phyloP scores from a whole-genome alignment of 176 grass and related monocot genomes.

The Zizania latifolia region DNA sequence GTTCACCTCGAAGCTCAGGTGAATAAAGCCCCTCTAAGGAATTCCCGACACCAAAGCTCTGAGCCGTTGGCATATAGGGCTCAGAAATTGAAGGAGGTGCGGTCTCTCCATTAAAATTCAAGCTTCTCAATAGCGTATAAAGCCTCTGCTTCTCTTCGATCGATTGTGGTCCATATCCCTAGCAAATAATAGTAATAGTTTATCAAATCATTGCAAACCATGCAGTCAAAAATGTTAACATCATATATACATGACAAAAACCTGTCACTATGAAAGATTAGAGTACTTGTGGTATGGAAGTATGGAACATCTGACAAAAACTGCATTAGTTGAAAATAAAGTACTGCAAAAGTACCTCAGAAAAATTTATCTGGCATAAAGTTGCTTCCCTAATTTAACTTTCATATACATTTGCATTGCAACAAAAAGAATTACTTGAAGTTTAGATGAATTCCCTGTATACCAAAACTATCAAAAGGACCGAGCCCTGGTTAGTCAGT shows the following conservation, averaged over 20 bases:
- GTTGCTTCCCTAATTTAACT: no score
- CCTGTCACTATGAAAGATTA: background rate
- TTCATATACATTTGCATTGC: background rate
- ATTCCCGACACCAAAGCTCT: constrained; percentile 53
- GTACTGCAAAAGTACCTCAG: background rate
- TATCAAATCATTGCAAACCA: background rate
- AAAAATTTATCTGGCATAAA: no score
- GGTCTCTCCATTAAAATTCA: constrained; percentile 85
- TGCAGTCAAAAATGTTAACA: background rate
- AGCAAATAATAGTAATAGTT: constrained; percentile 39
- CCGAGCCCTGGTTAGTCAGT: background rate
- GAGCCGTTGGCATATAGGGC: constrained; percentile 55
- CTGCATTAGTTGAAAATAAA: background rate
- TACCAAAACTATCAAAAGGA: background rate
- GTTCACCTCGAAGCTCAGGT: constrained; percentile 86
- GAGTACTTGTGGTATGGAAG: background rate
- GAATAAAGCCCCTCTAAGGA: constrained; percentile 78
- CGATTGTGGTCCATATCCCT: constrained; percentile 94
- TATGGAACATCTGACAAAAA: constrained; percentile 9
- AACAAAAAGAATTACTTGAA: background rate
- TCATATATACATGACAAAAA: background rate
- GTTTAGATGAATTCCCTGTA: background rate
- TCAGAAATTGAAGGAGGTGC: constrained; percentile 51
- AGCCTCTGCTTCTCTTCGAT: constrained; percentile 95
- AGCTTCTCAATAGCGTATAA: constrained; percentile 68